Conservation (phyloP, 306 rosid genomes). For the Datisca glomerata region DNA sequence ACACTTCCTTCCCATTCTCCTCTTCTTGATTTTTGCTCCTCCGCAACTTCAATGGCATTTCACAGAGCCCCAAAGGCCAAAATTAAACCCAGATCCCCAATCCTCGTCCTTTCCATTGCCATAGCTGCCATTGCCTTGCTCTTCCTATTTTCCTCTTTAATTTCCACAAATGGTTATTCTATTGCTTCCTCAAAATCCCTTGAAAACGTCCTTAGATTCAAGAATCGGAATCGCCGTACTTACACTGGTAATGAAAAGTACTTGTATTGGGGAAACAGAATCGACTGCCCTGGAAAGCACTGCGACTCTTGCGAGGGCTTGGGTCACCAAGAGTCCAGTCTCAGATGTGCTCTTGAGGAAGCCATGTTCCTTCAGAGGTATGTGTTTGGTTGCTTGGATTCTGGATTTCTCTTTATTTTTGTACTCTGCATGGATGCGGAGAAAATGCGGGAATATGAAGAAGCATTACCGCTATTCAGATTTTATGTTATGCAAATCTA, state of each 20-base stretch:
- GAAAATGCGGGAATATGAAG: too few species aligned
- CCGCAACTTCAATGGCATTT: constrained; percentile 38
- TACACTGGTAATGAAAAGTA: constrained; percentile 29
- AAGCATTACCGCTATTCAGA: too few species aligned
- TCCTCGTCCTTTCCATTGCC: constrained; percentile 23
- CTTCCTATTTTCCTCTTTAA: constrained; percentile 32
- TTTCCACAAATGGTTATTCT: constrained; percentile 28
- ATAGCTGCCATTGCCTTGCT: constrained; percentile 28
- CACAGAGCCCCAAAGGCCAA: constrained; percentile 28
- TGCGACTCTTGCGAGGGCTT: constrained; percentile 78
- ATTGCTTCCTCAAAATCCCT: constrained; percentile 10
- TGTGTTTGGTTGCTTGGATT: background rate
- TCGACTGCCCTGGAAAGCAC: constrained; percentile 96
- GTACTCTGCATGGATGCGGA: too few species aligned
- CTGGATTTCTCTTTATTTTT: constrained; percentile 5
- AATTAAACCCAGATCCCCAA: constrained; percentile 37
- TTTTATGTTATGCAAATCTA: too few species aligned
- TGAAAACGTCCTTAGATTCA: constrained; percentile 3
- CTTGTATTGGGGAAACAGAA: constrained; percentile 73
- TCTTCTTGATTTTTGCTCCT: too few species aligned
- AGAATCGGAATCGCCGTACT: constrained; percentile 3
- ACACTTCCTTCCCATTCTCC: background rate
- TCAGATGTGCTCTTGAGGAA: constrained; percentile 89
- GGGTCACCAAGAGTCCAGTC: constrained; percentile 97
- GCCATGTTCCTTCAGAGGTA: constrained; percentile 63